Percentiles rank a stretch among this genome's conserved stretches.
Conservation (phyloP, 192 early-diverging fungal genomes). For the Coemansia aciculifera region DNA sequence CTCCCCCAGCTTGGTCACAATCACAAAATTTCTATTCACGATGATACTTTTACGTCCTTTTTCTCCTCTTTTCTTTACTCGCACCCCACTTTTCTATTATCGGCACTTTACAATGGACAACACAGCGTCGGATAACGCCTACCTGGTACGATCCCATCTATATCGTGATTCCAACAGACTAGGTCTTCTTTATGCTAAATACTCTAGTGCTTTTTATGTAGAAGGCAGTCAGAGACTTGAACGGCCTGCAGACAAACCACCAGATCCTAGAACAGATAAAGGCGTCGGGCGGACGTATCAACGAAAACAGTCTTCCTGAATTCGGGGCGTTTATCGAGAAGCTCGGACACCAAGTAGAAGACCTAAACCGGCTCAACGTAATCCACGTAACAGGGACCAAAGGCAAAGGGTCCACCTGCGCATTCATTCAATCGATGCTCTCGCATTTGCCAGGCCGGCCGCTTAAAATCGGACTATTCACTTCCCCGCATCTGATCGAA, state of each 20-base stretch:
- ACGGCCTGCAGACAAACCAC: slow-evolving; percentile 86
- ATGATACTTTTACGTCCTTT: neutral
- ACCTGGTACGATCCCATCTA: neutral
- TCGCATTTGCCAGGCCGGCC: slow-evolving; percentile 18
- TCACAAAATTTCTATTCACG: neutral
- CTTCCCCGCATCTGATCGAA: slow-evolving; percentile 90
- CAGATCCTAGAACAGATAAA: slow-evolving; percentile 68
- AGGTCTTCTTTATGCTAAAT: neutral
- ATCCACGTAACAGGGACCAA: slow-evolving; percentile 87
- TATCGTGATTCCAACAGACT: too few species aligned
- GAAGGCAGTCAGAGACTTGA: slow-evolving; percentile 79
- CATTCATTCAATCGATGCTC: slow-evolving; percentile 81
- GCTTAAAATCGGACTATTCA: slow-evolving; percentile 75
- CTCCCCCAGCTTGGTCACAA: neutral
- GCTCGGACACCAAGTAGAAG: slow-evolving; percentile 45
- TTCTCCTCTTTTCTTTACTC: slow-evolving; percentile 2
- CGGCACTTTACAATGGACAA: neutral
- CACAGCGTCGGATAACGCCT: neutral
- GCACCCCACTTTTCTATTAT: neutral
- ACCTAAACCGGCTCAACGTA: slow-evolving; percentile 73
- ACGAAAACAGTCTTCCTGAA: slow-evolving; percentile 38
- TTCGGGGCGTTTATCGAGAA: slow-evolving; percentile 36
- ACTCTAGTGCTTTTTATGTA: slow-evolving; percentile 22
- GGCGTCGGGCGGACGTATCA: slow-evolving; percentile 41
- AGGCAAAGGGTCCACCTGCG: slow-evolving; percentile 84